A percentile compares a stretch with the other conserved stretches of the same genome.
phyloP scores from a whole-genome alignment of 139 green algal species.

The Chlorella vulgaris region DNA sequence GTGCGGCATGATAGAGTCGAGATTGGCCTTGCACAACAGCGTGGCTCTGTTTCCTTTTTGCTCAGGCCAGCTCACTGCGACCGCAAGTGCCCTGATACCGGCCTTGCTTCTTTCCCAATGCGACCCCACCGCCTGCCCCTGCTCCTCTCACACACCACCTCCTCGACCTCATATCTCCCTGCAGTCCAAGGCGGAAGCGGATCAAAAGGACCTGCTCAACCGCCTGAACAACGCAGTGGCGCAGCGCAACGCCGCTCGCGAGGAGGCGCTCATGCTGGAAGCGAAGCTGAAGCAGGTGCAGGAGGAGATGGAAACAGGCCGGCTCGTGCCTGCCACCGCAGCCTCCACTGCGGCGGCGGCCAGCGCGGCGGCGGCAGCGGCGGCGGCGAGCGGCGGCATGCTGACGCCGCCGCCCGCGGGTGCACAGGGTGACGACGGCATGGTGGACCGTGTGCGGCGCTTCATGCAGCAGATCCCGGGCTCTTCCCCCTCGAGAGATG shows the following conservation, averaged over 20 bases:
- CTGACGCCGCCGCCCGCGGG: background rate
- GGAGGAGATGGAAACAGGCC: slow-evolving; percentile 47
- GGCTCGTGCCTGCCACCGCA: background rate
- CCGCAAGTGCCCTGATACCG: too few relatives aligned
- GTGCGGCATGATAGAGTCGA: background rate
- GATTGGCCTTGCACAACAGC: too few relatives aligned
- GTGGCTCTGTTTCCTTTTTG: too few relatives aligned
- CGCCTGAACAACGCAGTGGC: slow-evolving; percentile 85
- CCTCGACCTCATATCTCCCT: background rate
- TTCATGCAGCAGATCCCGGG: slow-evolving; percentile 38
- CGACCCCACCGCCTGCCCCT: too few relatives aligned
- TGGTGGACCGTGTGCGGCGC: slow-evolving; percentile 56
- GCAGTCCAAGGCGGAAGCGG: slow-evolving; percentile 19
- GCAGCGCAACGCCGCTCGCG: slow-evolving; percentile 84
- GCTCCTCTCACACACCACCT: background rate
- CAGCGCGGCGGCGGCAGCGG: slow-evolving; percentile 16
- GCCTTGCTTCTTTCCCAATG: too few relatives aligned
- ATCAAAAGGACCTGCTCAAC: slow-evolving; percentile 56
- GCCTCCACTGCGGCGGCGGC: background rate
- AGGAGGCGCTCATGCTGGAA: slow-evolving; percentile 64
- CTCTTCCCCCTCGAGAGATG: slow-evolving; percentile 18
- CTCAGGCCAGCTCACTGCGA: too few relatives aligned
- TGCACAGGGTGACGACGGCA: slow-evolving; percentile 19
- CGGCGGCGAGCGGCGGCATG: slow-evolving; percentile 1
- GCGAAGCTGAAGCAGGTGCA: slow-evolving; percentile 57